Evolutionary conservation across 768 basidiomycete genomes (phyloP), one percentile per base, ranked within the genome.

Genomic region (Favolaschia claudopus): DNA sequence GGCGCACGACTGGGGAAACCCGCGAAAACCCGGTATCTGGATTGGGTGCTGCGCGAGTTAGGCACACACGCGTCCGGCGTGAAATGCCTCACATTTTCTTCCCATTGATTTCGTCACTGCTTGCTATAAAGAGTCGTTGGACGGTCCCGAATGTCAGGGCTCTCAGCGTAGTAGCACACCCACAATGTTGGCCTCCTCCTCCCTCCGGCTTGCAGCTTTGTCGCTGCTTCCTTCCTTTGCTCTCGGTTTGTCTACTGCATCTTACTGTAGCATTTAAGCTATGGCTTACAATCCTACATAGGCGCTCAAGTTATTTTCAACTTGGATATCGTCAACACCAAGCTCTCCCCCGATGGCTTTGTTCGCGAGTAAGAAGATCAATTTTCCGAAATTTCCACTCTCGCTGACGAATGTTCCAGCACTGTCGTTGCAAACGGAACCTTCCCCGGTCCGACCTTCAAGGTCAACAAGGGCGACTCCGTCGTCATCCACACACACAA

Each of bases 401-500:
- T 2, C 43, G 40, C 32, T 60, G 34, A 46, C 33, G n/a, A 9
- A 12, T 22, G 20, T 49, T 17, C 2, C n/a, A 71, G 73, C 38
- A 67, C 67, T 29, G 69, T 74, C 37, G 46, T 65, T 4, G 68
- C 69, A 28, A 69, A 70, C 59, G 72, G 72, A 0, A 67, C 42
- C 9, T 74, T 70, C 57, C 73, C 73, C 12, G 73, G 73, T 0
- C 69, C 73, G 40, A 63, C 67, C 1, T 62, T 73, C 27, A 22
- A 32, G 3, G 46, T 65, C 12, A 59, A 63, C 48, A 72, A 74
- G 61, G 63, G 63, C 31, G 73, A 74, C 56, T 58, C 56, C 10
- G 70, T 73, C n/a, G 42, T 60, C n/a, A 72, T 74, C 55, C 66
- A 62, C 32, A 67, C 65, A 3, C 64, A 72, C 58, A 73, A 74